Evolutionary conservation across 2,329 filamentous ascomycete genomes (phyloP).

Genomic region (Dactylellina cionopaga): DNA sequence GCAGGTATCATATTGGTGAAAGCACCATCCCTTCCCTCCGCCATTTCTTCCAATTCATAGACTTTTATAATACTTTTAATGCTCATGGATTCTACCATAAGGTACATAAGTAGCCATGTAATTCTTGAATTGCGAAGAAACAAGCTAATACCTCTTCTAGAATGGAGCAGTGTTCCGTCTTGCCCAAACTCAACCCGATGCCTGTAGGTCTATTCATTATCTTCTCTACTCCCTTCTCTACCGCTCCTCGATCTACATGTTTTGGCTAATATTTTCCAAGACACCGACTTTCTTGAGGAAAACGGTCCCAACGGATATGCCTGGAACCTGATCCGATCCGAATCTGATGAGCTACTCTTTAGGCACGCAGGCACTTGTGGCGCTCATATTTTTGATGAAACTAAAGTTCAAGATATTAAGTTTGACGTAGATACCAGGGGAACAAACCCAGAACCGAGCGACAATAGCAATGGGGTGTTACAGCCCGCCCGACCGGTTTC

Average conservation of each 20-base stretch:
- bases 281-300: conserved; percentile 63
- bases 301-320: conserved; percentile 61
- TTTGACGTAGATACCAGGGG: conserved; percentile 56
- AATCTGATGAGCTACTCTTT: conserved; percentile 64
- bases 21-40: conserved; percentile 61
- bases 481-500: conserved; percentile 59
- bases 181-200: conserved; percentile 58
- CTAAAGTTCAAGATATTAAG: conserved; percentile 59
- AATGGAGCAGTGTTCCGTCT: conserved; percentile 62
- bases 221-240: not conserved
- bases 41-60: conserved; percentile 63
- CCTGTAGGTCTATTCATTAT: conserved; percentile 57
- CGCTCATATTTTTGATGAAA: conserved; percentile 62
- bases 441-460: not conserved
- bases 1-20: conserved; percentile 61
- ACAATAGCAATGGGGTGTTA: not conserved
- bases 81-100: conserved; percentile 62
- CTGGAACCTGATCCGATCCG: conserved; percentile 65
- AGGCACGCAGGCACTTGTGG: conserved; percentile 61
- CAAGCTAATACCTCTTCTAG: too few relatives aligned
- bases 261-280: conserved; percentile 53
- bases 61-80: conserved; percentile 61
- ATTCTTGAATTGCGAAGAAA: too few relatives aligned
- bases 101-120: conserved; percentile 56
- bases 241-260: too few relatives aligned